Evolutionary conservation across 192 early-diverging fungal genomes (phyloP).

Genomic region (Lunasporangiospora selenospora): DNA sequence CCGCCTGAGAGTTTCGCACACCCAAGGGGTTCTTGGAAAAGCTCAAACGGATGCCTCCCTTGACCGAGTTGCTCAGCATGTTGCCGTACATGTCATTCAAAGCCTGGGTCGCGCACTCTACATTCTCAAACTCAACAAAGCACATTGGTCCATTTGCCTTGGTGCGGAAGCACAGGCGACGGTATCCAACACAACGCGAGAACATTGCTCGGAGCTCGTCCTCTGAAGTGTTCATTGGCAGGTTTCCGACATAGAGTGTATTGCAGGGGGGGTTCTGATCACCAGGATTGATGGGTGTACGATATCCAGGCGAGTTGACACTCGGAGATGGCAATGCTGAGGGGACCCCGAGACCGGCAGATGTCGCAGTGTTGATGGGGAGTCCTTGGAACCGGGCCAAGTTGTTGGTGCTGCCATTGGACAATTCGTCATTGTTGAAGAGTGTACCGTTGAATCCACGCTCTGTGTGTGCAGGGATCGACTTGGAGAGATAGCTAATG

Average conservation of each 20-base stretch:
- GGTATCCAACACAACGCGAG: conserved; percentile 83
- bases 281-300: conserved; percentile 62
- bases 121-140: conserved; percentile 99
- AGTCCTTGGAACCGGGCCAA: conserved; percentile 49
- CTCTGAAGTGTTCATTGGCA: conserved; percentile 87
- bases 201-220: conserved; percentile 90
- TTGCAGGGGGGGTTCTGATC: conserved; percentile 99
- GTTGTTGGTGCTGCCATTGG: too few relatives aligned
- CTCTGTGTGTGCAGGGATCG: conserved; percentile 52
- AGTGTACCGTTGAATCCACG: conserved; percentile 54
- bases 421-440: conserved; percentile 53
- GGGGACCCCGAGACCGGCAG: conserved; percentile 28
- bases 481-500: conserved; percentile 55
- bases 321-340: conserved; percentile 46
- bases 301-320: conserved; percentile 56
- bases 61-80: conserved; percentile 82
- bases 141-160: conserved; percentile 97
- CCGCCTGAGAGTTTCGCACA: conserved; percentile 74
- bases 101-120: conserved; percentile 89
- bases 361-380: conserved; percentile 52
- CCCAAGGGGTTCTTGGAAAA: conserved; percentile 98
- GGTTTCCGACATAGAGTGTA: conserved; percentile 98
- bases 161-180: conserved; percentile 85
- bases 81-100: conserved; percentile 88
- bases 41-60: conserved; percentile 94